Evolutionary conservation across 1,139 yeast genomes (phyloP), one percentile per base, ranked within the genome.

Genomic region (Candida sp.): DNA sequence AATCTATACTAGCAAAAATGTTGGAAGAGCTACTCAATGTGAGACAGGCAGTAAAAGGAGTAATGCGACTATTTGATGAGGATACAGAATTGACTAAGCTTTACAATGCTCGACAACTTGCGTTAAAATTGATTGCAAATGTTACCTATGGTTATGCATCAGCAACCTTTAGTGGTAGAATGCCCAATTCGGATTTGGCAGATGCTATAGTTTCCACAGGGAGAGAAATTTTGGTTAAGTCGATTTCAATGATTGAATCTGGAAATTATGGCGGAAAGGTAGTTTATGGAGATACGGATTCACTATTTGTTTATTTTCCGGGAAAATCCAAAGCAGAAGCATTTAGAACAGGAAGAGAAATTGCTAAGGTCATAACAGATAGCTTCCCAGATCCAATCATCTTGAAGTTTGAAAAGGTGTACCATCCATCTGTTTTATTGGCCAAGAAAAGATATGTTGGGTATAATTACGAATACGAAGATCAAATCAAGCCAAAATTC

Each of bases 101-200:
- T 8, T 80, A 87, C 58, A 80, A 87, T 57, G 85, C 87, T 45
- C 73, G 93, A 43, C 99, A 93, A 56, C 62, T 88, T 36, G 99
- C 97, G 0, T 66, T 93, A 47, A 93, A 93, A 57, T 68, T 93
- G 46, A 84, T 91, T 43, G 97, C 99, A 1, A 91, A 90, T 61
- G 99, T 93, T 12, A 91, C 97, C 0, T 93, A 93, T 66, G 99
- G 99, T 0, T 93, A 93, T 57, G 78, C 98, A 0, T 86, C 97
- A 0, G 99, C 99, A 0, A 81, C 96, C 0, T 93, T 84, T 57
- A 89, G 97, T 30, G 99, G 99, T 0, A 70, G 99, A 50, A 93
- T 93, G 99, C 99, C 99, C 0, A 88, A 95, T 55, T 82, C 96
- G 0, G 98, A 90, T 58, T 77, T 93, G 29, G 96, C 99, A 0